phyloP scores from a whole-genome alignment of 805 yeast species.

The Blastobotrys mokoenaii region DNA sequence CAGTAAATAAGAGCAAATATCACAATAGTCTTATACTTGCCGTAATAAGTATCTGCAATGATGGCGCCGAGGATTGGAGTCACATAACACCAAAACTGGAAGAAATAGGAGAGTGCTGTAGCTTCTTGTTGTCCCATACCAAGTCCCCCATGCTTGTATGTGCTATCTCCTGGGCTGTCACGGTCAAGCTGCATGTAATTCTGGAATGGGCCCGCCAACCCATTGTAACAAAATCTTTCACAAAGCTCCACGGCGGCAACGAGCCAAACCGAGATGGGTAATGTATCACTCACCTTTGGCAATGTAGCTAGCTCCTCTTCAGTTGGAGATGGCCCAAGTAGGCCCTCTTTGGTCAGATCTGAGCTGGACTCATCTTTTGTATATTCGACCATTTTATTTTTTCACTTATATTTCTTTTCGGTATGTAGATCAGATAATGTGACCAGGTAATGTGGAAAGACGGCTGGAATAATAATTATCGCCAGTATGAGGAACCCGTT shows the following conservation, averaged over 20 bases:
- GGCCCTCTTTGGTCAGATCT: not conserved
- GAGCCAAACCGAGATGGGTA: conserved; percentile 49
- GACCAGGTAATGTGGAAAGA: no score
- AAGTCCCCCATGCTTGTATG: conserved; percentile 44
- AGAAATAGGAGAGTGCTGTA: conserved; percentile 62
- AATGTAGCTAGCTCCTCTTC: conserved; percentile 44
- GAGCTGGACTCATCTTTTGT: no score
- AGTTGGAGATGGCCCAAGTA: conserved; percentile 35
- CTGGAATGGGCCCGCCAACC: conserved; percentile 66
- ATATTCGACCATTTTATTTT: no score
- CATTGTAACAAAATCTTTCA: conserved; percentile 76
- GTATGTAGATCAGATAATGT: no score
- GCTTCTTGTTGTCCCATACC: conserved; percentile 55
- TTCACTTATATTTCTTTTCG: no score
- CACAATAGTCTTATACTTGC: conserved; percentile 62
- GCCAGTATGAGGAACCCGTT: no score
- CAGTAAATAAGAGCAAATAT: conserved; percentile 52
- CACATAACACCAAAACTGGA: conserved; percentile 76
- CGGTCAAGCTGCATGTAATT: conserved; percentile 55
- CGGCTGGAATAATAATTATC: no score
- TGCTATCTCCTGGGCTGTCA: conserved; percentile 16
- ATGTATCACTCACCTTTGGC: conserved; percentile 42
- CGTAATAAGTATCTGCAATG: conserved; percentile 65
- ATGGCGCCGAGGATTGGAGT: conserved; percentile 75
- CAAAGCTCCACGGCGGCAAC: conserved; percentile 68